phyloP scores from a whole-genome alignment of 2,329 filamentous ascomycete genomes.

The Botrytis fabae region DNA sequence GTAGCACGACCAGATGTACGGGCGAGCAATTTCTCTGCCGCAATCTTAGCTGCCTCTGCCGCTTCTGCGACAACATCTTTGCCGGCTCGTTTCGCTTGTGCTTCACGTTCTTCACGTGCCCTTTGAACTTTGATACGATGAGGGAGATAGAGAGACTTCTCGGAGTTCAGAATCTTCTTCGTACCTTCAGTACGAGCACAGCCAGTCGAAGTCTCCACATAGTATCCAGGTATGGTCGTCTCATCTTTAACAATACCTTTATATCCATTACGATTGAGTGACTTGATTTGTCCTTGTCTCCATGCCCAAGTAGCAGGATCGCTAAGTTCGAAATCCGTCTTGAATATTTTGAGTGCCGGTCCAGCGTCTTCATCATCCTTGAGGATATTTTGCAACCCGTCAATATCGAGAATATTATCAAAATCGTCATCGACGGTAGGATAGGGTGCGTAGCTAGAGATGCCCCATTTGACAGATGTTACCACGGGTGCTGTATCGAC shows the following conservation, averaged over 20 bases:
- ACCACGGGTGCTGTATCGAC: constrained; percentile 42
- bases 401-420: constrained; percentile 63
- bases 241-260: constrained; percentile 46
- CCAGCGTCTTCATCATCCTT: constrained; percentile 69
- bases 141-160: constrained; percentile 97
- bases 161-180: constrained; percentile 93
- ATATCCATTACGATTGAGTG: constrained; percentile 60
- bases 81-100: constrained; percentile 65
- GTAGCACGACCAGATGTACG: constrained; percentile 92
- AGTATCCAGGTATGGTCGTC: constrained; percentile 62
- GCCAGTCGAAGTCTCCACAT: constrained; percentile 82
- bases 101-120: constrained; percentile 86
- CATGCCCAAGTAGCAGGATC: constrained; percentile 66
- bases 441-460: constrained; percentile 58
- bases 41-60: constrained; percentile 69
- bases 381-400: constrained; percentile 67
- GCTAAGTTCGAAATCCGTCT: constrained; percentile 49
- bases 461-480: constrained; percentile 57
- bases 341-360: constrained; percentile 54
- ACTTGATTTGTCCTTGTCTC: constrained; percentile 72
- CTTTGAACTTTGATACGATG: constrained; percentile 96
- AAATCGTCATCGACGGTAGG: constrained; percentile 68
- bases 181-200: constrained; percentile 89
- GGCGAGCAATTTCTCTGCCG: constrained; percentile 75
- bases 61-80: constrained; percentile 66